Evolutionary conservation across 805 yeast species (phyloP), one percentile per base, ranked within the genome.

Genomic region (Myxozyma melibiosi): DNA sequence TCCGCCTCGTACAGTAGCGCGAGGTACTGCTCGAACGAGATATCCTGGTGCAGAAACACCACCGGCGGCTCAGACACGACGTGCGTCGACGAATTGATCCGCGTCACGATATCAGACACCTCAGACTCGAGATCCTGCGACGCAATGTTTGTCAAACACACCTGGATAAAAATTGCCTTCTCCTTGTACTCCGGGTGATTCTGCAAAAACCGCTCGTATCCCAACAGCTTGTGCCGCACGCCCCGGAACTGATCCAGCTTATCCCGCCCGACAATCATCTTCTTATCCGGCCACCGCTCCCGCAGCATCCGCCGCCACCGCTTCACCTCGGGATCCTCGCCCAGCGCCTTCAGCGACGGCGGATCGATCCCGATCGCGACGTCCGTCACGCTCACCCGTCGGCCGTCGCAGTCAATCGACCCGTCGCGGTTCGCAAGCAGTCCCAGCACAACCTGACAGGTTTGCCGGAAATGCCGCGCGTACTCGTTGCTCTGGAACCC

Each of bases 401-500:
- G 67, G 27, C 70, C 73, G 3, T 76, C 75, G 46, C 27, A 38
- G 28, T 85, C 86, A 69, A 90, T 92, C 31, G 92, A 82, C 18
- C 97, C 97, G 18, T 88, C 88, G 0, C 95, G 88, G 2, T 81
- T 80, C n/a, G 87, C 82, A 72, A 92, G 97, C 0, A 95, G 90
- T 64, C 90, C 82, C 34, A 94, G 73, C 34, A 94, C 76, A 53
- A 96, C 78, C 65, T 86, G 88, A 66, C 96, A 84, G 2, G 97
- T 90, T 73, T 92, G 97, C 54, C 88, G 74, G 72, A 94, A 94
- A 72, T 94, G 99, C 67, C 96, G 83, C 25, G 90, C 95, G 66
- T 91, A 92, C 71, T 94, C 99, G 28, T 84, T 84, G 9, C 92
- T 91, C 71, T 94, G 99, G 75, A 94, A 91, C 2, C 91, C 84